Conservation (phyloP, 352 stramenopile genomes). For the Globisporangium sylvaticum region DNA sequence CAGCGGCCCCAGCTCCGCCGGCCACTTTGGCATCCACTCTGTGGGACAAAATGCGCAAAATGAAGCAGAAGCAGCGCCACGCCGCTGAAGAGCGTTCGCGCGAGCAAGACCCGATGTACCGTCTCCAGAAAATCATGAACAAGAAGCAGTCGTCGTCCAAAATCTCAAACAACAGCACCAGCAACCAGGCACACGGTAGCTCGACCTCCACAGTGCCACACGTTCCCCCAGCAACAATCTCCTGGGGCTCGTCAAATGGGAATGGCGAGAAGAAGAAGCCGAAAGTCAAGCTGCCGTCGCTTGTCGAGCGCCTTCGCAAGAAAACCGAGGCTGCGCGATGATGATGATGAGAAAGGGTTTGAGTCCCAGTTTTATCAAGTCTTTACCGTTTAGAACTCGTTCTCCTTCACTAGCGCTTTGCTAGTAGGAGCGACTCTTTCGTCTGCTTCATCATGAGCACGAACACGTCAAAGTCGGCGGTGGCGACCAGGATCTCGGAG, state of each 20-base stretch:
- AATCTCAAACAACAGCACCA: constrained; percentile 18
- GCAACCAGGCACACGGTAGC: background rate
- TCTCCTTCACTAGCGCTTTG: constrained; percentile 28
- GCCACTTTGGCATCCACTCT: constrained; percentile 38
- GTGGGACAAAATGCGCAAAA: constrained; percentile 68
- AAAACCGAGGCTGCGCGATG: constrained; percentile 54
- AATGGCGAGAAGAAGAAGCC: constrained; percentile 45
- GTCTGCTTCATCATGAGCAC: constrained; percentile 84
- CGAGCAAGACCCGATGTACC: constrained; percentile 51
- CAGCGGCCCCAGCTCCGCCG: constrained; percentile 13
- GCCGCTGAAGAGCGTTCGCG: constrained; percentile 28
- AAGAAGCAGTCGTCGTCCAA: constrained; percentile 16
- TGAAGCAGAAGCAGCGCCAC: constrained; percentile 41
- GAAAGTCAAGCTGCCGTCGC: constrained; percentile 66
- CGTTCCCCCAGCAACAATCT: constrained; percentile 17
- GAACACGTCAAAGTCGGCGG: constrained; percentile 77
- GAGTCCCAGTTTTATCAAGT: background rate
- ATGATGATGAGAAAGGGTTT: constrained; percentile 10
- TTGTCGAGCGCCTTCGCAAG: constrained; percentile 65
- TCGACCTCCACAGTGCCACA: constrained; percentile 8
- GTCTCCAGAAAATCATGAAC: constrained; percentile 48
- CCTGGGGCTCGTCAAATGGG: constrained; percentile 37
- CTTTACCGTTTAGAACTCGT: background rate
- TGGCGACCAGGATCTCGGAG: constrained; percentile 75
- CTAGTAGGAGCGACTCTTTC: constrained; percentile 57